Percentiles rank a stretch among this genome's conserved stretches.
Evolutionary conservation across 2,329 filamentous ascomycete genomes (phyloP).

Genomic region (Monosporascus sp.): DNA sequence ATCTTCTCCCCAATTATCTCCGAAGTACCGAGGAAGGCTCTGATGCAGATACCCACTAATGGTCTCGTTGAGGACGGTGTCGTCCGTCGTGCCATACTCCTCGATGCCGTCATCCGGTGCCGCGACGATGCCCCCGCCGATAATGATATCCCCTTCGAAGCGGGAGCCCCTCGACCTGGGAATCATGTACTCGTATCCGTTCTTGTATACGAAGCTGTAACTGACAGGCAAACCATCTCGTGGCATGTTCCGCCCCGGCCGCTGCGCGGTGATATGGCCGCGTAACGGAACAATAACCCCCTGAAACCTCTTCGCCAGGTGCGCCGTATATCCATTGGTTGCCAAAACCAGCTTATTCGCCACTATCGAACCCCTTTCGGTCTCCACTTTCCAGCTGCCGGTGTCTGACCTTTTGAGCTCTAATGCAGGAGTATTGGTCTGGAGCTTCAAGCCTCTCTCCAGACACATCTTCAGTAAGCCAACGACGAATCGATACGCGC

Average conservation of each 20-base stretch:
- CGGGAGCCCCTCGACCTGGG: slow-evolving; percentile 41
- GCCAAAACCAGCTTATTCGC: slow-evolving; percentile 42
- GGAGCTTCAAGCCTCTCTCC: slow-evolving; percentile 40
- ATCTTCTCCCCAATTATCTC: slow-evolving; percentile 43
- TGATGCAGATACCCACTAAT: slow-evolving; percentile 43
- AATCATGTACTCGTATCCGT: slow-evolving; percentile 64
- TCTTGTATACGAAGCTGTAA: slow-evolving; percentile 56
- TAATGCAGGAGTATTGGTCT: slow-evolving; percentile 44
- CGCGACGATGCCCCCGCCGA: slow-evolving; percentile 51
- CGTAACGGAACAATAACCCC: slow-evolving; percentile 44
- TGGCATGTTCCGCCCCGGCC: slow-evolving; percentile 30
- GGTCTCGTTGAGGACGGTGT: slow-evolving; percentile 42
- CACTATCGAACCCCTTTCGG: slow-evolving; percentile 34
- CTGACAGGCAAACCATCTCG: slow-evolving; percentile 38
- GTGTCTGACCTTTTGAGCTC: slow-evolving; percentile 9
- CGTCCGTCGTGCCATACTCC: slow-evolving; percentile 53
- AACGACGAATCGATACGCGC: slow-evolving; percentile 32
- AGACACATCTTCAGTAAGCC: slow-evolving; percentile 41
- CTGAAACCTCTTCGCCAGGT: slow-evolving; percentile 36
- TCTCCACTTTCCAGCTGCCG: slow-evolving; percentile 34
- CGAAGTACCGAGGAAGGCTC: slow-evolving; percentile 45
- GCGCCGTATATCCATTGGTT: slow-evolving; percentile 48
- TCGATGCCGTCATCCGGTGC: slow-evolving; percentile 34
- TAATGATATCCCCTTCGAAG: slow-evolving; percentile 48
- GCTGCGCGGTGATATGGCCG: slow-evolving; percentile 43